Evolutionary conservation across 495 filamentous ascomycete genomes (phyloP).

Genomic region (Elasticomyces elasticus): DNA sequence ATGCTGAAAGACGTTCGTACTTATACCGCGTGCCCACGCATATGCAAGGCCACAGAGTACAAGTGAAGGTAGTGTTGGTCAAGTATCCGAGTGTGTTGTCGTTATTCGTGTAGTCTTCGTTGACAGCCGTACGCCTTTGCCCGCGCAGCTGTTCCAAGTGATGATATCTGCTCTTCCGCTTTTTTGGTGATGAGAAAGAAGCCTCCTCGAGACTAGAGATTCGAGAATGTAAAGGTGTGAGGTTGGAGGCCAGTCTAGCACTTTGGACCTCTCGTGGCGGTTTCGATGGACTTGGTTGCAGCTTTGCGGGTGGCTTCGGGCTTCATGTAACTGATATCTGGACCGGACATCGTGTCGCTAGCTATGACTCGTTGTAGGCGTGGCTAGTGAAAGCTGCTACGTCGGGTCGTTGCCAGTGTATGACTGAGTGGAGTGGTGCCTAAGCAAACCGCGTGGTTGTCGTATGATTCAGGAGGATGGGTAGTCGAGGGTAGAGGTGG

Average conservation of each 20-base stretch:
- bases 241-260: constrained; percentile 5
- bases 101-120: neutral
- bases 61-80: neutral
- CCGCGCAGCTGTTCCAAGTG: constrained; percentile 7
- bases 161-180: constrained; percentile 6
- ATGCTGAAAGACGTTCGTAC: constrained; percentile 10
- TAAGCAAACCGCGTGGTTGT: constrained; percentile 1
- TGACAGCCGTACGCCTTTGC: neutral
- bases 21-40: constrained; percentile 4
- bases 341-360: constrained; percentile 8
- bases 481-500: neutral
- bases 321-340: constrained; percentile 1
- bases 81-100: neutral
- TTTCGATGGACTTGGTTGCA: constrained; percentile 17
- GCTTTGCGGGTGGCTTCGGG: constrained; percentile 8
- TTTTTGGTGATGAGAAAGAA: neutral
- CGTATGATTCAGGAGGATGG: neutral
- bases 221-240: neutral
- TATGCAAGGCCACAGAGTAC: constrained; percentile 3
- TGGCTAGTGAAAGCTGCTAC: constrained; percentile 17
- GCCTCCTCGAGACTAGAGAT: neutral
- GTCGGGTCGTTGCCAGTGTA: constrained; percentile 5
- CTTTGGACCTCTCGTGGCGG: constrained; percentile 1
- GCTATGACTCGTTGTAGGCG: constrained; percentile 7
- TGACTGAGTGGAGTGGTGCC: constrained; percentile 16